phyloP scores from a whole-genome alignment of 305 asterid species.

The Solanum hybrid region DNA sequence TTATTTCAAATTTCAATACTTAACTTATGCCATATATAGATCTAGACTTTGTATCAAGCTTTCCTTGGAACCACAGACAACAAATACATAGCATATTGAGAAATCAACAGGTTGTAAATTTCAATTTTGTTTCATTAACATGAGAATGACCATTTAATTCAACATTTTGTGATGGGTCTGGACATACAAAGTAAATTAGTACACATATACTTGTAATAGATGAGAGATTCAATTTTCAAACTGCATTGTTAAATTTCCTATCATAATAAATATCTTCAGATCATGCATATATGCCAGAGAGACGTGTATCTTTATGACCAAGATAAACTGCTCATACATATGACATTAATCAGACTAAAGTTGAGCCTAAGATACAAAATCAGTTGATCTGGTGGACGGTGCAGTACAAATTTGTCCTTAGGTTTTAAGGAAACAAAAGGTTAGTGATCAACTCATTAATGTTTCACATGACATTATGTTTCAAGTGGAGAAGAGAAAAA shows the following conservation, averaged over 20 bases:
- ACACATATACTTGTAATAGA: not conserved
- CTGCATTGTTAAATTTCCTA: not conserved
- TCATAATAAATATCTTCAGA: not conserved
- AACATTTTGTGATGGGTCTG: not conserved
- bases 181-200: not conserved
- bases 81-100: not conserved
- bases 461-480: not conserved
- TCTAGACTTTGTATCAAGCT: not conserved
- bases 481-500: not conserved
- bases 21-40: not conserved
- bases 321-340: not conserved
- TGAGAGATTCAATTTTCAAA: not conserved
- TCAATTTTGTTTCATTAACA: not conserved
- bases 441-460: not conserved
- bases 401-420: not conserved
- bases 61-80: not conserved
- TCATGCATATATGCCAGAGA: not conserved
- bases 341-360: not conserved
- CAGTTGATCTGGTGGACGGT: not conserved
- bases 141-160: not conserved
- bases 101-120: not conserved
- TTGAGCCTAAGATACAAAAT: not conserved
- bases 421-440: not conserved
- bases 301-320: not conserved
- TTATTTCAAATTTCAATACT: not conserved